Conservation (phyloP, 2,329 filamentous ascomycete species). For the Lachnellula suecica region DNA sequence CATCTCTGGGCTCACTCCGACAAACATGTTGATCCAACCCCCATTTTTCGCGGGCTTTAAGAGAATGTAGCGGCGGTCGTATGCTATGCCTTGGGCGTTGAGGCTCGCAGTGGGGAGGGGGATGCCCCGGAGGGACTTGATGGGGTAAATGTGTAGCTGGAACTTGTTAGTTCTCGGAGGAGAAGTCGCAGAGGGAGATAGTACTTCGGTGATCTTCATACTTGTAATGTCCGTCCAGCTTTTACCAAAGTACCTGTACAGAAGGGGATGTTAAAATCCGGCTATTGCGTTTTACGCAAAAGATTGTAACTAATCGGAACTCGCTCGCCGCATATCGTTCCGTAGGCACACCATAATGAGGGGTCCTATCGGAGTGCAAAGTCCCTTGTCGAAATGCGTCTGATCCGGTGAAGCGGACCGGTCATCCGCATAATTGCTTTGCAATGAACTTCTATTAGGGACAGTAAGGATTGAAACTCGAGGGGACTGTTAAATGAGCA, state of each 20-base stretch:
- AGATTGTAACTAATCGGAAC: too few species aligned
- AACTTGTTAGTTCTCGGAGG: background rate
- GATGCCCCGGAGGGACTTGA: slow-evolving; percentile 66
- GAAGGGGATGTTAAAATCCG: too few species aligned
- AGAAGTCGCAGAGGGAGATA: background rate
- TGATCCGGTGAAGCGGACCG: too few species aligned
- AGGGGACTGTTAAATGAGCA: too few species aligned
- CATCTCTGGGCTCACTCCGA: slow-evolving; percentile 56
- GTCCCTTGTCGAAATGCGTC: too few species aligned
- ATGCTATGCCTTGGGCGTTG: slow-evolving; percentile 56
- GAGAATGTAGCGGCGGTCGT: slow-evolving; percentile 72
- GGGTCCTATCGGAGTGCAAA: too few species aligned
- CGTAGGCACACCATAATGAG: too few species aligned
- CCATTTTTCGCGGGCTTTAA: slow-evolving; percentile 46
- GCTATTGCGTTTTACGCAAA: too few species aligned
- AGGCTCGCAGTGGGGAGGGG: slow-evolving; percentile 50
- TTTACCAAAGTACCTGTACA: background rate
- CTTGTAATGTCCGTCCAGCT: background rate
- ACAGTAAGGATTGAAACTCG: too few species aligned
- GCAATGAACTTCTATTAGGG: too few species aligned
- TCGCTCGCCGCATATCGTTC: too few species aligned
- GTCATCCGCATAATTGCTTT: too few species aligned
- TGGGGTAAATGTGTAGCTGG: slow-evolving; percentile 68
- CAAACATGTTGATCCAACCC: slow-evolving; percentile 54
- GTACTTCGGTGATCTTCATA: slow-evolving; percentile 18